A percentile compares a stretch with the other conserved stretches of the same genome.
phyloP scores from a whole-genome alignment of 177 flowering plant genomes.

The Viscum album region DNA sequence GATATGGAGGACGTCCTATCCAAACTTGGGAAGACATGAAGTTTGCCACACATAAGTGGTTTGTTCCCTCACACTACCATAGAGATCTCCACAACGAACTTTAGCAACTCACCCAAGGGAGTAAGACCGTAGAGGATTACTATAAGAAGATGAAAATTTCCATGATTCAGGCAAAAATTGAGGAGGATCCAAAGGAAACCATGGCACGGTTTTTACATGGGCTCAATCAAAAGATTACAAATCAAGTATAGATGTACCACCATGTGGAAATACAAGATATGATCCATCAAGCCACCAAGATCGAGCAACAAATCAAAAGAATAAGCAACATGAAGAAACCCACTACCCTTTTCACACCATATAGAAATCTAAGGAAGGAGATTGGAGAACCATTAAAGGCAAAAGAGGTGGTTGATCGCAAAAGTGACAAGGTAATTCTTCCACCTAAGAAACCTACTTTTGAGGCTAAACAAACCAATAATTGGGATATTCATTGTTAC shows the following conservation, averaged over 20 bases:
- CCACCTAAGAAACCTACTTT: background rate
- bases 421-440: no score
- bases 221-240: no score
- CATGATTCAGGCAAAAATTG: background rate
- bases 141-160: background rate
- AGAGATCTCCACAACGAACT: background rate
- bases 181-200: background rate
- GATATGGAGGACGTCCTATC: background rate
- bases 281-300: background rate
- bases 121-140: background rate
- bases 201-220: background rate
- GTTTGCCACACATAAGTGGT: no score
- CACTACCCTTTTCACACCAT: no score
- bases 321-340: background rate
- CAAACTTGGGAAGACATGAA: background rate
- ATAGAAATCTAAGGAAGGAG: background rate
- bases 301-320: background rate
- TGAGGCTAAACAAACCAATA: background rate
- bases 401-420: background rate
- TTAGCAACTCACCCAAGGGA: background rate
- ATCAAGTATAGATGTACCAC: background rate
- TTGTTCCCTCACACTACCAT: no score
- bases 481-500: no score
- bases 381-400: background rate
- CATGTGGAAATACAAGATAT: background rate